These are phyloP conservation scores for Polytolypa hystricis DNA, from an alignment of 2,329 filamentous ascomycete species.

Conservation along the genomic window DNA sequence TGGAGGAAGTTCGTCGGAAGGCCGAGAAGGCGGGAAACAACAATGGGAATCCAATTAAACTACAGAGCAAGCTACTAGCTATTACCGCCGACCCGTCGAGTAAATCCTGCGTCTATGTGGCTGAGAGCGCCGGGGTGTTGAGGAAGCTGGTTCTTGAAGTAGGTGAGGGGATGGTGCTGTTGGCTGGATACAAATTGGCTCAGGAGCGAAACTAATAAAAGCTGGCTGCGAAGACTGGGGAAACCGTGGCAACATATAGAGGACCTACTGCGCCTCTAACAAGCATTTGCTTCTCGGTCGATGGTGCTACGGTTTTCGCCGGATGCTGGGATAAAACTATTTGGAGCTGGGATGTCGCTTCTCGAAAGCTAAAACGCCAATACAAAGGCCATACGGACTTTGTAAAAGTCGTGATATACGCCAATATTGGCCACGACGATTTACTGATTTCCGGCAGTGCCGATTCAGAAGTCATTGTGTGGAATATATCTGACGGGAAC, in stretches of 20 bases:
- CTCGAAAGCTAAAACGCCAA: conserved; percentile 43
- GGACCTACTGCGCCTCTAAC: conserved; percentile 73
- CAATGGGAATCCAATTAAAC: conserved; percentile 65
- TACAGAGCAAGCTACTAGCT: conserved; percentile 79
- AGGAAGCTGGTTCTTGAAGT: conserved; percentile 67
- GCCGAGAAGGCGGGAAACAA: conserved; percentile 68
- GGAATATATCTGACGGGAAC: conserved; percentile 59
- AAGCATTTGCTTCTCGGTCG: conserved; percentile 55
- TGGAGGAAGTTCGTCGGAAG: conserved; percentile 47
- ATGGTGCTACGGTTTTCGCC: conserved; percentile 57
- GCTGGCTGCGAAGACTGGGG: conserved; percentile 27
- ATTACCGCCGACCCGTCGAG: conserved; percentile 56
- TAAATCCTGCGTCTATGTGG: conserved; percentile 57
- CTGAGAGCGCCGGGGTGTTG: conserved; percentile 75
- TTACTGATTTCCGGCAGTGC: conserved; percentile 63
- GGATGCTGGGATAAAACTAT: conserved; percentile 92
- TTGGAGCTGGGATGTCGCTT: conserved; percentile 68
- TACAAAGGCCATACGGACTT: conserved; percentile 80
- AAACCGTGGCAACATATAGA: conserved; percentile 45
- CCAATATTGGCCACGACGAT: conserved; percentile 50
- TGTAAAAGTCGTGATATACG: conserved; percentile 66
- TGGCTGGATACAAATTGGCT: conserved; percentile 7
- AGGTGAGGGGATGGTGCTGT: conserved; percentile 31
- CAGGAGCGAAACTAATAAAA: conserved; percentile 9
- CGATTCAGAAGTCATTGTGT: conserved; percentile 72